Evolutionary conservation across 2,329 filamentous ascomycete genomes (phyloP).

Genomic region (Stachybotrys elegans): DNA sequence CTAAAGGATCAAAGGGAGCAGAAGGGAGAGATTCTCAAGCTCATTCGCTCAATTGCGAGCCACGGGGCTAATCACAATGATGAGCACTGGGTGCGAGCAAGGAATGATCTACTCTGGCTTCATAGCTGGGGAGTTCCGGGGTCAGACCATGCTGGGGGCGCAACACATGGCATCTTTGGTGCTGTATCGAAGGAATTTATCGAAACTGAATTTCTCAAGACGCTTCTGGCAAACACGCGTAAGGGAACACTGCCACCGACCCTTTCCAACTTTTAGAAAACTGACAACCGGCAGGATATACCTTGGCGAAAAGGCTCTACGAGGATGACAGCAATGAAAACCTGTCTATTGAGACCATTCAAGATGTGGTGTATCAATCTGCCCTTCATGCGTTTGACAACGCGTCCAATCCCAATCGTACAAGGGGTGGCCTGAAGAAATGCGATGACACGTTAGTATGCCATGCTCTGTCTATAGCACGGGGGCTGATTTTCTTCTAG

Average conservation of each 20-base stretch:
- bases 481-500: constrained; percentile 32
- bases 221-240: constrained; percentile 58
- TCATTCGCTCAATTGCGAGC: constrained; percentile 49
- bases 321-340: constrained; percentile 45
- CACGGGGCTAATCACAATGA: constrained; percentile 56
- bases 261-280: too few species aligned
- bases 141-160: constrained; percentile 19
- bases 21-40: constrained; percentile 49
- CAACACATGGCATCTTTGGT: constrained; percentile 58
- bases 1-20: constrained; percentile 61
- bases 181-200: constrained; percentile 55
- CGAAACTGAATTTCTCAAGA: constrained; percentile 67
- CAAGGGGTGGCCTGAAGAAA: constrained; percentile 70
- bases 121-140: constrained; percentile 60
- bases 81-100: constrained; percentile 55
- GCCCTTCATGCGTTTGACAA: constrained; percentile 73
- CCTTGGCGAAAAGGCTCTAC: constrained; percentile 58
- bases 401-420: constrained; percentile 75
- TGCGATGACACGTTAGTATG: constrained; percentile 65
- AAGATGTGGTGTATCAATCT: constrained; percentile 55
- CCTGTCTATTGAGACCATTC: constrained; percentile 45
- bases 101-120: constrained; percentile 67
- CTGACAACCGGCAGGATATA: constrained; percentile 44
- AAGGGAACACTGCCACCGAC: constrained; percentile 31
- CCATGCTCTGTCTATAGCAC: background rate